Evolutionary conservation across 495 filamentous ascomycete genomes (phyloP).

Genomic region (Parathielavia hyrcaniae): DNA sequence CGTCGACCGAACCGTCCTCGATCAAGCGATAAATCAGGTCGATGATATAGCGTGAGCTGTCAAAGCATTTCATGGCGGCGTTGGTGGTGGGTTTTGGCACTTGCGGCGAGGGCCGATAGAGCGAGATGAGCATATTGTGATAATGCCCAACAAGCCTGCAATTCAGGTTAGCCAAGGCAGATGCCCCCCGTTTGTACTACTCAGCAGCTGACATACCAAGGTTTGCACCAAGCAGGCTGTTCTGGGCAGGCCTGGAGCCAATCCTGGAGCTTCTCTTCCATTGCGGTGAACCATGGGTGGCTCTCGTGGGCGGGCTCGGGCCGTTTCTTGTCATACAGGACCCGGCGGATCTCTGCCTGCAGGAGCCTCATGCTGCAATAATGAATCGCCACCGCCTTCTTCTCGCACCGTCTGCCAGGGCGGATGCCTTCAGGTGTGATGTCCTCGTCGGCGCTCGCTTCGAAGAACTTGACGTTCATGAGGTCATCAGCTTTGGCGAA

Average conservation of each 20-base stretch:
- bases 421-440: constrained; percentile 74
- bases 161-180: constrained; percentile 1
- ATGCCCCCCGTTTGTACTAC: not conserved
- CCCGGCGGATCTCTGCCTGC: constrained; percentile 78
- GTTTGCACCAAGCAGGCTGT: constrained; percentile 44
- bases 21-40: constrained; percentile 71
- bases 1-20: constrained; percentile 62
- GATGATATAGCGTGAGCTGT: constrained; percentile 75
- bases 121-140: constrained; percentile 76
- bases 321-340: constrained; percentile 74
- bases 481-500: constrained; percentile 73
- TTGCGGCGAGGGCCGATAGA: constrained; percentile 84
- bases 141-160: constrained; percentile 67
- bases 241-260: constrained; percentile 54
- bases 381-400: constrained; percentile 83
- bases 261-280: constrained; percentile 66
- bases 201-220: constrained; percentile 39
- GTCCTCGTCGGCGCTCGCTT: constrained; percentile 66
- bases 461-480: constrained; percentile 76
- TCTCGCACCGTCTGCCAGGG: constrained; percentile 59
- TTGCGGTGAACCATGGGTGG: constrained; percentile 78
- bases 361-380: constrained; percentile 86
- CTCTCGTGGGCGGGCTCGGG: constrained; percentile 63
- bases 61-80: constrained; percentile 72
- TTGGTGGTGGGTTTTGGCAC: constrained; percentile 70